Evolutionary conservation across 805 yeast genomes (phyloP).

Genomic region (Candida ponderosae): DNA sequence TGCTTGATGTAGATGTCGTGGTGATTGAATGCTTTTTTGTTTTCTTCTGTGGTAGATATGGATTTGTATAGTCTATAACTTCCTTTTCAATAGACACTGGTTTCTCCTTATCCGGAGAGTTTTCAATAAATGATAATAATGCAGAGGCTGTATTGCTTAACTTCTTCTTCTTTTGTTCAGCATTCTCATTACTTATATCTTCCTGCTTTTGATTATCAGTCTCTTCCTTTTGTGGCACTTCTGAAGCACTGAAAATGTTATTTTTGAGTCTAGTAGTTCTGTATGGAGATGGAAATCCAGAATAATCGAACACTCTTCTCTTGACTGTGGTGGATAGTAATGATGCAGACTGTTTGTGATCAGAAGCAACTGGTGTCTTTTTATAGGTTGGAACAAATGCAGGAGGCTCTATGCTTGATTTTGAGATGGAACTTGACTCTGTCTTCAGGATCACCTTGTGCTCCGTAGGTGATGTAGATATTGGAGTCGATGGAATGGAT

Average conservation of each 20-base stretch:
- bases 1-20: slow-evolving; percentile 1
- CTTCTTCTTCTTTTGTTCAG: slow-evolving; percentile 10
- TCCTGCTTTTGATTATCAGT: neutral
- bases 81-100: slow-evolving; percentile 4
- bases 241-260: slow-evolving; percentile 1
- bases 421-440: neutral
- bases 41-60: slow-evolving; percentile 25
- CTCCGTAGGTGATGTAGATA: slow-evolving; percentile 3
- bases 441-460: neutral
- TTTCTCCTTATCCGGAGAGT: slow-evolving; percentile 11
- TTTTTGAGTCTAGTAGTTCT: slow-evolving; percentile 22
- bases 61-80: slow-evolving; percentile 27
- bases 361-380: slow-evolving; percentile 10
- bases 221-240: neutral
- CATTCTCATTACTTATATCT: neutral
- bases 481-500: slow-evolving; percentile 22
- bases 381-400: slow-evolving; percentile 27
- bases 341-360: neutral
- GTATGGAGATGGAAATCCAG: slow-evolving; percentile 31
- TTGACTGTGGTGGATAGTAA: slow-evolving; percentile 2
- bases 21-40: slow-evolving; percentile 4
- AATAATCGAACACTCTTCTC: slow-evolving; percentile 28
- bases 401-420: slow-evolving; percentile 15
- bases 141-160: slow-evolving; percentile 43
- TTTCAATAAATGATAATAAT: slow-evolving; percentile 35